Conservation (phyloP, 192 early-diverging fungal species). For the Coemansia sp. region DNA sequence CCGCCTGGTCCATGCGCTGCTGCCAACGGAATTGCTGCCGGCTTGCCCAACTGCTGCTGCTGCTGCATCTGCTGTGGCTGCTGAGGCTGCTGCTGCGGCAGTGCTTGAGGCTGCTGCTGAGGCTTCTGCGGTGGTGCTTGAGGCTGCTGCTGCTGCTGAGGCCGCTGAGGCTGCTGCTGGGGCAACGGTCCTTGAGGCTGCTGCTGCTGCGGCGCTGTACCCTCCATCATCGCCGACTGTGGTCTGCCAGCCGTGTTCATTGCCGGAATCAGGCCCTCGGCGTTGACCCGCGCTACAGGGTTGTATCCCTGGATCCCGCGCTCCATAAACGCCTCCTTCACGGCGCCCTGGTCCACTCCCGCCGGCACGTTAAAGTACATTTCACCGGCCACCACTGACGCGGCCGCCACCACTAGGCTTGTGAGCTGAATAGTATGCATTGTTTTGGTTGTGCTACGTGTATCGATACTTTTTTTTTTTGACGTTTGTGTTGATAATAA, state of each 20-base stretch:
- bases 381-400: conserved; percentile 12
- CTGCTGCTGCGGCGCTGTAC: background rate
- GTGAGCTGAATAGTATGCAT: conserved; percentile 12
- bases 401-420: conserved; percentile 15
- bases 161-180: conserved; percentile 1
- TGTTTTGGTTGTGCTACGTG: too few species aligned
- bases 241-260: background rate
- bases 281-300: conserved; percentile 12
- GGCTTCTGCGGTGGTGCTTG: background rate
- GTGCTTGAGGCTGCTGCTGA: background rate
- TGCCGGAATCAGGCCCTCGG: conserved; percentile 16
- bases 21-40: conserved; percentile 12
- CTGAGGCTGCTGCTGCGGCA: conserved; percentile 1
- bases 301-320: conserved; percentile 32
- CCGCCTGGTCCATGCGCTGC: conserved; percentile 7
- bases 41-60: background rate
- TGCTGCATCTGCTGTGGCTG: conserved; percentile 9
- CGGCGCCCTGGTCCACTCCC: conserved; percentile 21
- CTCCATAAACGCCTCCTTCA: conserved; percentile 22
- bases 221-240: background rate
- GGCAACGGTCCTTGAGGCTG: conserved; percentile 4
- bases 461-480: too few species aligned
- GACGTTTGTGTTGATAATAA: too few species aligned
- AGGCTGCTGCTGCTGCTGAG: background rate
- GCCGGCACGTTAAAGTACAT: conserved; percentile 37